phyloP scores from a whole-genome alignment of 106 monocot genomes.

The Platanthera zijinensis region DNA sequence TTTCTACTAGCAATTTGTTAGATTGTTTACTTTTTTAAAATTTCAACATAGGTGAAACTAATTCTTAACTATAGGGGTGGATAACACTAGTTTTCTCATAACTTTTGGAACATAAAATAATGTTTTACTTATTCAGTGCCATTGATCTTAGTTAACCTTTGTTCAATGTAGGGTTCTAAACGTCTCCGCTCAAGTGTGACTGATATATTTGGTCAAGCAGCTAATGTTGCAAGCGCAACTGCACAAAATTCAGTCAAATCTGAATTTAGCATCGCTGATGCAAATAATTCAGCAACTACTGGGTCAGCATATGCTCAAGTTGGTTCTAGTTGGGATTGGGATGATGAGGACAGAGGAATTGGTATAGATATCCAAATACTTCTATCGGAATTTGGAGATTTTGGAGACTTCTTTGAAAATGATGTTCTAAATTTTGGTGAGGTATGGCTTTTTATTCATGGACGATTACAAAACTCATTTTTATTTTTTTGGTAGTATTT shows the following conservation, averaged over 20 bases:
- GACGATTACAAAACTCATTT: neutral
- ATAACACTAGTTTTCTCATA: neutral
- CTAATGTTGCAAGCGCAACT: slow-evolving; percentile 26
- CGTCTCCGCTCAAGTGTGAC: slow-evolving; percentile 34
- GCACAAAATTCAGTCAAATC: slow-evolving; percentile 29
- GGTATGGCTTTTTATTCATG: slow-evolving; percentile 31
- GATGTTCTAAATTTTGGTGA: slow-evolving; percentile 73
- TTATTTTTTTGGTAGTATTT: neutral
- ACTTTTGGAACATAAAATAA: neutral
- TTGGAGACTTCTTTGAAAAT: slow-evolving; percentile 81
- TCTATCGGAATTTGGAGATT: slow-evolving; percentile 76
- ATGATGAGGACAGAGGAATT: slow-evolving; percentile 50
- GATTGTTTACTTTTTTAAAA: neutral
- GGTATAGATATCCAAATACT: slow-evolving; percentile 62
- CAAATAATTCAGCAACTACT: slow-evolving; percentile 27
- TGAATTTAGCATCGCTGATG: slow-evolving; percentile 31
- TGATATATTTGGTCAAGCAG: slow-evolving; percentile 46
- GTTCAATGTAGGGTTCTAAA: slow-evolving; percentile 54
- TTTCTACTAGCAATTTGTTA: neutral
- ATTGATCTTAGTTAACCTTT: neutral
- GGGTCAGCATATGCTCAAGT: slow-evolving; percentile 24
- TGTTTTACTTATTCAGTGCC: neutral
- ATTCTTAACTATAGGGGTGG: neutral
- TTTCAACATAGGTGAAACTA: neutral
- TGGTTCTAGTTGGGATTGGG: slow-evolving; percentile 51